A percentile compares a stretch with the other conserved stretches of the same genome.
Conservation (phyloP, 2,329 filamentous ascomycete species). For the Fusarium sp. region DNA sequence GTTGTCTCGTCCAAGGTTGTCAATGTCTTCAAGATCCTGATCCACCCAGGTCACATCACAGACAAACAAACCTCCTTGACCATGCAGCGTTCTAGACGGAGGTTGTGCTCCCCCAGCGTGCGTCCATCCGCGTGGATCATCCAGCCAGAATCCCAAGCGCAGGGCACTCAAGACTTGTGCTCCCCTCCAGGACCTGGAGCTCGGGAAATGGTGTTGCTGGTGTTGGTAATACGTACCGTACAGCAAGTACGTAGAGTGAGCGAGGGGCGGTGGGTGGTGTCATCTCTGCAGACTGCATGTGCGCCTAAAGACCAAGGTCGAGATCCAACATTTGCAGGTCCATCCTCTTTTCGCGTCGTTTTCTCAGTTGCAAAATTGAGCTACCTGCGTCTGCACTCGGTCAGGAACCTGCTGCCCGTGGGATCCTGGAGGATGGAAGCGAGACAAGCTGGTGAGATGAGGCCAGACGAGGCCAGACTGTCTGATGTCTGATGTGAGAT, state of each 20-base stretch:
- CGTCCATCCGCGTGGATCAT: slow-evolving; percentile 16
- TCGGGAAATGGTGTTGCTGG: slow-evolving; percentile 13
- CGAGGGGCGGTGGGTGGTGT: slow-evolving; percentile 35
- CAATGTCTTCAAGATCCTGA: neutral
- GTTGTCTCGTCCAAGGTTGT: neutral
- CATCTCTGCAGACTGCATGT: slow-evolving; percentile 38
- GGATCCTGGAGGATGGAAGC: slow-evolving; percentile 10
- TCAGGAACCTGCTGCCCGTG: slow-evolving; percentile 13
- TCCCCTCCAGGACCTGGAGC: slow-evolving; percentile 15
- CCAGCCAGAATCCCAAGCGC: neutral
- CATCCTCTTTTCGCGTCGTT: neutral
- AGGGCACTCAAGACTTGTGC: slow-evolving; percentile 3
- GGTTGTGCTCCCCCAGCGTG: slow-evolving; percentile 10
- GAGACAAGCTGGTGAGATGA: slow-evolving; percentile 15
- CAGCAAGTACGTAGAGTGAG: neutral
- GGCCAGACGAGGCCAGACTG: slow-evolving; percentile 19
- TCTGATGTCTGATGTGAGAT: slow-evolving; percentile 8
- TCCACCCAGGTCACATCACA: neutral
- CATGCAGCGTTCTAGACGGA: neutral
- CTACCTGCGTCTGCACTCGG: slow-evolving; percentile 11
- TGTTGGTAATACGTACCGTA: slow-evolving; percentile 1
- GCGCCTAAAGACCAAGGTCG: slow-evolving; percentile 22
- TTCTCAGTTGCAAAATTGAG: slow-evolving; percentile 1
- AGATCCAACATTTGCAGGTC: slow-evolving; percentile 33
- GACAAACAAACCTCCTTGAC: neutral